Percentiles rank a stretch among this genome's conserved stretches.
These are phyloP conservation scores for Lachnum nothofagi DNA, from an alignment of 2,329 filamentous ascomycete species.

Conservation along the genomic window DNA sequence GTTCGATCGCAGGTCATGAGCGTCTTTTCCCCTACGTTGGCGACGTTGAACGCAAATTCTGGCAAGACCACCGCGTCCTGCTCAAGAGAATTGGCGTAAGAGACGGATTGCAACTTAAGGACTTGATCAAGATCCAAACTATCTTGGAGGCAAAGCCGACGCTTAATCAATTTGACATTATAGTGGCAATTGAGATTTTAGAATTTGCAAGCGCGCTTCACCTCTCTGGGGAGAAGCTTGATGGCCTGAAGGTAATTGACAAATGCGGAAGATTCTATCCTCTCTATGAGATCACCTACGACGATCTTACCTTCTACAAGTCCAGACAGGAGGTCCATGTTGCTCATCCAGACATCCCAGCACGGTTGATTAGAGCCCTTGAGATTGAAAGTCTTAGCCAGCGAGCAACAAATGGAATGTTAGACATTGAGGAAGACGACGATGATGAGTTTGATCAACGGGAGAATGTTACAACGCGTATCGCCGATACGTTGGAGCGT, in stretches of 20 bases:
- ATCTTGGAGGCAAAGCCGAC: conserved; percentile 17
- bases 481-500: conserved; percentile 31
- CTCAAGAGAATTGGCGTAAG: conserved; percentile 21
- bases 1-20: conserved; percentile 9
- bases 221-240: conserved; percentile 8
- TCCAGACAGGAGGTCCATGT: conserved; percentile 13
- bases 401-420: conserved; percentile 15
- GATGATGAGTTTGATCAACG: conserved; percentile 33
- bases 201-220: conserved; percentile 19
- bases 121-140: conserved; percentile 23
- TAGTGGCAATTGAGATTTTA: conserved; percentile 26
- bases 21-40: conserved; percentile 22
- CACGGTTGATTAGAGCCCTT: conserved; percentile 9
- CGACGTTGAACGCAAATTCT: conserved; percentile 24
- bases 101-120: conserved; percentile 12
- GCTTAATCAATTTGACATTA: conserved; percentile 20
- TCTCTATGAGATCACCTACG: conserved; percentile 20
- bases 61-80: conserved; percentile 16
- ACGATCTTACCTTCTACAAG: conserved; percentile 12
- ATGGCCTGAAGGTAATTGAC: conserved; percentile 22
- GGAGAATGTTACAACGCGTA: conserved; percentile 29
- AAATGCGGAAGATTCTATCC: conserved; percentile 12
- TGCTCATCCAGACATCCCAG: conserved; percentile 22
- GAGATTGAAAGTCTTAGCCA: conserved; percentile 21
- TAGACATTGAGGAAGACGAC: conserved; percentile 26